Conservation (phyloP, 2,329 filamentous ascomycete genomes). For the Hypoxylon sp. region DNA sequence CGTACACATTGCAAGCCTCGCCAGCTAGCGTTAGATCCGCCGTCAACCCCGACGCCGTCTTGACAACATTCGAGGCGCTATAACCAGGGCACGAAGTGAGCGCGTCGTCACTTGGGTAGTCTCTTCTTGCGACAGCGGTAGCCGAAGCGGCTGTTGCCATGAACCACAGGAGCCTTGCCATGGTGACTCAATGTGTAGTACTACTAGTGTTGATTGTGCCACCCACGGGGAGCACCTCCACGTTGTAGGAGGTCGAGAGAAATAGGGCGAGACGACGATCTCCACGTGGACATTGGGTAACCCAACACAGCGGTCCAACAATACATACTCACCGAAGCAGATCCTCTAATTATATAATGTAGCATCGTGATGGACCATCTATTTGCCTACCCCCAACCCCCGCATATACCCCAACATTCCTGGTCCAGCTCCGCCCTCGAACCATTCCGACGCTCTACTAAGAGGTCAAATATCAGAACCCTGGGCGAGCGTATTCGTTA, state of each 20-base stretch:
- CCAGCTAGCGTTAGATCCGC: slow-evolving; percentile 75
- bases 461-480: background rate
- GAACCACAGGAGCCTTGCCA: slow-evolving; percentile 47
- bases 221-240: slow-evolving; percentile 5
- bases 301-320: slow-evolving; percentile 22
- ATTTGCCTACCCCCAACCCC: slow-evolving; percentile 10
- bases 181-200: slow-evolving; percentile 27
- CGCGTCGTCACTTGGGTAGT: slow-evolving; percentile 46
- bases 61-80: slow-evolving; percentile 67
- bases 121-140: slow-evolving; percentile 43
- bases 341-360: slow-evolving; percentile 17
- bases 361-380: slow-evolving; percentile 24
- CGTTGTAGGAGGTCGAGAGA: slow-evolving; percentile 3
- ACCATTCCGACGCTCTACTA: background rate
- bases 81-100: slow-evolving; percentile 70
- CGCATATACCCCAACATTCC: slow-evolving; percentile 33
- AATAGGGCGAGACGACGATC: slow-evolving; percentile 20
- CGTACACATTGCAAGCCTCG: slow-evolving; percentile 75
- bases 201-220: slow-evolving; percentile 2
- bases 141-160: slow-evolving; percentile 48
- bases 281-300: slow-evolving; percentile 31
- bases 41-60: slow-evolving; percentile 64
- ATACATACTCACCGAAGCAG: slow-evolving; percentile 7
- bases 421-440: slow-evolving; percentile 7
- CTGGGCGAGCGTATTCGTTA: background rate